phyloP scores from a whole-genome alignment of 2,329 filamentous ascomycete species.

The Epichloe baconii region DNA sequence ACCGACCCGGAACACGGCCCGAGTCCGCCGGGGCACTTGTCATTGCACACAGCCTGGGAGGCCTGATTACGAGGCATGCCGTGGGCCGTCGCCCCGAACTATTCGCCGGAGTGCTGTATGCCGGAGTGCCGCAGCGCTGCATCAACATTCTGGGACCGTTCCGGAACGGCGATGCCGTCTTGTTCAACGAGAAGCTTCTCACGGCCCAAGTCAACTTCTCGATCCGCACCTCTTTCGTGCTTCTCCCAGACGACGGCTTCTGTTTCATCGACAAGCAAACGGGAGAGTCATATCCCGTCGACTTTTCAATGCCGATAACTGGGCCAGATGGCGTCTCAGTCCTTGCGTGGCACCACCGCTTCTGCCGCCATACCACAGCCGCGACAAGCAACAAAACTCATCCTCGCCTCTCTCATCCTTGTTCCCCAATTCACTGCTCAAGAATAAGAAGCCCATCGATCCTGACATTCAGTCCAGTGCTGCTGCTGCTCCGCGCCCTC shows the following conservation, averaged over 20 bases:
- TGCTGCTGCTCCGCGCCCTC: conserved; percentile 5
- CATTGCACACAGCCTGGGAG: conserved; percentile 77
- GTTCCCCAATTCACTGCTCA: conserved; percentile 28
- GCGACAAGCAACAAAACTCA: conserved; percentile 17
- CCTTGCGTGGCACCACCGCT: conserved; percentile 60
- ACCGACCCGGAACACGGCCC: conserved; percentile 40
- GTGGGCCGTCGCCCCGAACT: conserved; percentile 77
- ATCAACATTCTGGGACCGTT: conserved; percentile 85
- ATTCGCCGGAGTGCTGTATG: conserved; percentile 76
- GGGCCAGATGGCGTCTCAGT: conserved; percentile 66
- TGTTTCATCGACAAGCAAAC: conserved; percentile 80
- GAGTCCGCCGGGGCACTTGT: conserved; percentile 60
- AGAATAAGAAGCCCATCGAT: neutral
- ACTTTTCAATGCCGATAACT: conserved; percentile 74
- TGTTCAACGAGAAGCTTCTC: conserved; percentile 77
- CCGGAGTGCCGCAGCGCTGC: conserved; percentile 72
- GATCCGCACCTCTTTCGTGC: conserved; percentile 70
- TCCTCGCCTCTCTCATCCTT: conserved; percentile 34
- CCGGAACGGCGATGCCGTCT: conserved; percentile 82
- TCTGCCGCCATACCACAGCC: conserved; percentile 40
- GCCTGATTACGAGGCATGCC: conserved; percentile 75
- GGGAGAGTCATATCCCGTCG: conserved; percentile 64
- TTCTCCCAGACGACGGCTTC: conserved; percentile 74
- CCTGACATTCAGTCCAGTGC: neutral
- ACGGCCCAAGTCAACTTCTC: conserved; percentile 92